A percentile compares a stretch with the other conserved stretches of the same genome.
phyloP scores from a whole-genome alignment of 176 grass and related monocot species.

The Thinopyrum elongatum region DNA sequence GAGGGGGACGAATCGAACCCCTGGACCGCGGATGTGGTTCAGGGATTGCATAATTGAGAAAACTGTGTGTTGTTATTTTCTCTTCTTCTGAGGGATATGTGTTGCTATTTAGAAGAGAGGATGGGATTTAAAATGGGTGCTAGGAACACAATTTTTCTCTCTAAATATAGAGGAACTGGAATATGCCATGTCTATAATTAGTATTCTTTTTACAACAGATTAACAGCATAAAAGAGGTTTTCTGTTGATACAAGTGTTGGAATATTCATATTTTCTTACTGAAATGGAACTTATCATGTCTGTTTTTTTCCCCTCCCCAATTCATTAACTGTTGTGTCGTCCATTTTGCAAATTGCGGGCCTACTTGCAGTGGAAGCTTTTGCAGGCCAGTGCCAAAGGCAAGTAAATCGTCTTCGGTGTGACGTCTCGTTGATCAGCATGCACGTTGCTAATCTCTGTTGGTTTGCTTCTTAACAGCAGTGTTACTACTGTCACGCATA shows the following conservation, averaged over 20 bases:
- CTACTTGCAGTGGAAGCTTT: neutral
- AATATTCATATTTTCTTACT: neutral
- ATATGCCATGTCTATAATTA: neutral
- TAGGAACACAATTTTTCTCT: neutral
- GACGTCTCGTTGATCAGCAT: neutral
- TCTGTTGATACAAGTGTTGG: neutral
- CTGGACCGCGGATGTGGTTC: neutral
- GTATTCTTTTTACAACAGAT: neutral
- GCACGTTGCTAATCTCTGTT: neutral
- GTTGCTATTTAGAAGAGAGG: neutral
- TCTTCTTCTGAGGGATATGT: neutral
- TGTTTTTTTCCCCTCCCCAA: neutral
- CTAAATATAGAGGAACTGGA: neutral
- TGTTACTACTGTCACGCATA: neutral
- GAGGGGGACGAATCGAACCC: neutral
- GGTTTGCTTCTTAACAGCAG: neutral
- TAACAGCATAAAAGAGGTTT: neutral
- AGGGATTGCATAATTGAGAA: neutral
- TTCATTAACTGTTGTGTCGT: neutral
- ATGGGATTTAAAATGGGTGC: neutral
- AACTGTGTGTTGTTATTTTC: neutral
- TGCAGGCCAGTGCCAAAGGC: neutral
- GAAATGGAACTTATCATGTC: neutral
- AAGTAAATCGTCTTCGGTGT: neutral
- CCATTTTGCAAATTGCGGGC: conserved; percentile 14